phyloP scores from a whole-genome alignment of 495 filamentous ascomycete genomes.

The Cercophora scortea region DNA sequence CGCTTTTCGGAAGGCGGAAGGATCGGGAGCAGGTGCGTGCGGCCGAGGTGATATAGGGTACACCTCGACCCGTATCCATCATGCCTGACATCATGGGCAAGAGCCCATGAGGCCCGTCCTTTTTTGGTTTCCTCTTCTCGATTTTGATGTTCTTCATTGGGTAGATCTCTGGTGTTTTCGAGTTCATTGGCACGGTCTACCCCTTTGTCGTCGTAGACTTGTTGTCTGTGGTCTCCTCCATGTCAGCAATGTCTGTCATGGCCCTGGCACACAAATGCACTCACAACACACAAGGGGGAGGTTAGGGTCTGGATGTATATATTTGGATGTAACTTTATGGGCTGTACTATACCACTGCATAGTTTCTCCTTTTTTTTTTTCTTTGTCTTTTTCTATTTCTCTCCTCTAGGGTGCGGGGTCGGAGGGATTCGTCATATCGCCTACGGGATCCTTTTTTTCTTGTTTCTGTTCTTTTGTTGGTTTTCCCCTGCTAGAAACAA shows the following conservation, averaged over 20 bases:
- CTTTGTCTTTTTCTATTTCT: not conserved
- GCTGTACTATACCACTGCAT: not conserved
- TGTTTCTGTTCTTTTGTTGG: not conserved
- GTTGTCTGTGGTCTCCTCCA: too few species aligned
- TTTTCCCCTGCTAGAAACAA: not conserved
- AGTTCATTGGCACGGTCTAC: too few species aligned
- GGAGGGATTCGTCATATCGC: too few species aligned
- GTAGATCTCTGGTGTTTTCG: too few species aligned
- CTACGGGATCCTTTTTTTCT: not conserved
- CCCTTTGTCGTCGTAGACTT: too few species aligned
- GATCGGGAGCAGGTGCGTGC: slow-evolving; percentile 20
- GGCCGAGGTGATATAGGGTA: slow-evolving; percentile 26
- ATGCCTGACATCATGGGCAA: not conserved
- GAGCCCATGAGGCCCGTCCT: not conserved
- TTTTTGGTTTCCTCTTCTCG: not conserved
- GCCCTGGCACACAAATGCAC: too few species aligned
- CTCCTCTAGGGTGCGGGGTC: not conserved
- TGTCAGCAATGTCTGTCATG: too few species aligned
- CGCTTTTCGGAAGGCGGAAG: slow-evolving; percentile 29
- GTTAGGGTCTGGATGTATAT: too few species aligned
- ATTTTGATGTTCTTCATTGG: not conserved
- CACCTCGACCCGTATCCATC: slow-evolving; percentile 15
- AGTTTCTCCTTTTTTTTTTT: not conserved
- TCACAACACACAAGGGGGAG: too few species aligned
- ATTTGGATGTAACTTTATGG: too few species aligned